Evolutionary conservation across 176 grass and related monocot genomes (phyloP).

Genomic region (Avena atlantica): DNA sequence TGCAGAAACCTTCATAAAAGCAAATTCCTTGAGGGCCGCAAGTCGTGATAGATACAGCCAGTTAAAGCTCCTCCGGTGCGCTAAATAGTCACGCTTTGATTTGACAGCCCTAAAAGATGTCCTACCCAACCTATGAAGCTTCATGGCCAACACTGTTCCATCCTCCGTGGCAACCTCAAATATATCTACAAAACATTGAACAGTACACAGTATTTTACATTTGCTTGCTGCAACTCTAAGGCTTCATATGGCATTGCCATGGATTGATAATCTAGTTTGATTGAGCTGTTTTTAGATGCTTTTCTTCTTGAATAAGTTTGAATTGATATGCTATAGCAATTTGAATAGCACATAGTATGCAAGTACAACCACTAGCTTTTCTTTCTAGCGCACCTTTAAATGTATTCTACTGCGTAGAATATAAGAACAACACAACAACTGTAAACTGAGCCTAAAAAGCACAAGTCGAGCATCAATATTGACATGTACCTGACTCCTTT

Average conservation of each 20-base stretch:
- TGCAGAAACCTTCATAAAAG: constrained; percentile 87
- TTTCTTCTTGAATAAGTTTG: neutral
- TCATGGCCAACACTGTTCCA: constrained; percentile 88
- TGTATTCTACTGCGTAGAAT: no score
- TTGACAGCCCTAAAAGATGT: constrained; percentile 95
- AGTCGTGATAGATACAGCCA: constrained; percentile 92
- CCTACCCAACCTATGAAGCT: constrained; percentile 94
- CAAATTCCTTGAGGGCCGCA: constrained; percentile 86
- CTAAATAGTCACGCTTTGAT: constrained; percentile 95
- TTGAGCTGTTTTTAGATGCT: neutral
- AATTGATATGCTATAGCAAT: neutral
- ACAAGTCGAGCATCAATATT: neutral
- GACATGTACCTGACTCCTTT: constrained; percentile 79
- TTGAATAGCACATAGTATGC: neutral
- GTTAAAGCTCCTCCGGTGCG: constrained; percentile 77
- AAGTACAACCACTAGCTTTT: neutral
- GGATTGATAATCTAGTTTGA: neutral
- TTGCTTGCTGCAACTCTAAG: neutral
- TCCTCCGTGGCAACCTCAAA: constrained; percentile 93
- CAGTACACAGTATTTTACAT: neutral
- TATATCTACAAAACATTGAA: constrained; percentile 57
- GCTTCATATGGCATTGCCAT: neutral
- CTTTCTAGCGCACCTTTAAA: neutral
- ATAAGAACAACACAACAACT: neutral
- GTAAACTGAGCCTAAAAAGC: neutral